These are phyloP conservation scores for Draba incana DNA, from an alignment of 345 rosid species.

Conservation along the genomic window DNA sequence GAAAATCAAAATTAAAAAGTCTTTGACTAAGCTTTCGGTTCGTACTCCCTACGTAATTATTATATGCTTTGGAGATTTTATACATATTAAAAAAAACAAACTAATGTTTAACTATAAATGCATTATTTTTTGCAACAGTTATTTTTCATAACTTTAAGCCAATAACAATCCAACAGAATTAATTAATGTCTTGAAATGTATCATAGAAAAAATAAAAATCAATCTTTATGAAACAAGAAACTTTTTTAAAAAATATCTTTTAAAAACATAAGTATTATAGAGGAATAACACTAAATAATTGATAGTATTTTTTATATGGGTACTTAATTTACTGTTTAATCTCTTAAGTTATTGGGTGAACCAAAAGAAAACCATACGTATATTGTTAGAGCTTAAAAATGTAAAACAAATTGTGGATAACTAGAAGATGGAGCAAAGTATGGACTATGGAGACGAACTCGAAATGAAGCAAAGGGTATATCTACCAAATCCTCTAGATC, in stretches of 20 bases:
- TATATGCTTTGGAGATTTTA: no score
- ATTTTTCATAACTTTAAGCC: no score
- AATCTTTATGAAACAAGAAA: no score
- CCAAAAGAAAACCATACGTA: neutral
- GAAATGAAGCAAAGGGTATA: slow-evolving; percentile 33
- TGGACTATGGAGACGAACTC: slow-evolving; percentile 41
- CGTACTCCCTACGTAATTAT: neutral
- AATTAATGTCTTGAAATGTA: no score
- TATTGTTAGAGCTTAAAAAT: neutral
- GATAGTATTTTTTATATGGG: neutral
- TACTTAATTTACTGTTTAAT: slow-evolving; percentile 1
- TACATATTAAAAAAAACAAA: no score
- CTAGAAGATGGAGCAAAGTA: slow-evolving; percentile 35
- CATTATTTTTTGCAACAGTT: no score
- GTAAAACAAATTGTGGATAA: slow-evolving; percentile 13
- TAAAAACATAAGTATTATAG: no score
- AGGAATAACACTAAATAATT: neutral
- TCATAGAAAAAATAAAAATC: no score
- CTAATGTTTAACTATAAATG: no score
- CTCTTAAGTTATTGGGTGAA: slow-evolving; percentile 23
- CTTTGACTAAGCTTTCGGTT: neutral
- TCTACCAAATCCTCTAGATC: slow-evolving; percentile 42
- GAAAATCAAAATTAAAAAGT: neutral
- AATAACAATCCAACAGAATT: no score
- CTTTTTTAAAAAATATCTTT: no score